Percentiles rank a stretch among this genome's conserved stretches.
phyloP scores from a whole-genome alignment of 257 asterid species.

The Salvia hispanica region DNA sequence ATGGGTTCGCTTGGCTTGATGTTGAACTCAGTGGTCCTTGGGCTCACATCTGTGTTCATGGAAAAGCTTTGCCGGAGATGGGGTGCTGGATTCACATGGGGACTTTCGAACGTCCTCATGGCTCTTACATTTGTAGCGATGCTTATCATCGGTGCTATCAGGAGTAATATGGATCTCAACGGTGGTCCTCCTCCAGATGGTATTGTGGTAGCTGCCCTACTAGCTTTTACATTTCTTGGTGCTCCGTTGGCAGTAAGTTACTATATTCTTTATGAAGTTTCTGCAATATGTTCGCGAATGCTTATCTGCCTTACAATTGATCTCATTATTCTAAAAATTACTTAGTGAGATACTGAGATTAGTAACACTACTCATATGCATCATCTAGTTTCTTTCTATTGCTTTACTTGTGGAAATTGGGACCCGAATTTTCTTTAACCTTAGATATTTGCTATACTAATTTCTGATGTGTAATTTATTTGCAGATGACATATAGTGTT shows the following conservation, averaged over 20 bases:
- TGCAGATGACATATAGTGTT: conserved; percentile 65
- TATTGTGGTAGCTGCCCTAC: conserved; percentile 67
- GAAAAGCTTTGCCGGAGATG: conserved; percentile 83
- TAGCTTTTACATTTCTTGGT: conserved; percentile 73
- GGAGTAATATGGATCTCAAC: conserved; percentile 47
- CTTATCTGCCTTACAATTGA: conserved; percentile 1
- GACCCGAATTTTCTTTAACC: background rate
- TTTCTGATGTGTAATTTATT: conserved; percentile 14
- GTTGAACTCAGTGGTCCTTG: conserved; percentile 88
- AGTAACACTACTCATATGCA: background rate
- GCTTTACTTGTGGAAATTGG: background rate
- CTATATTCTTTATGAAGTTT: conserved; percentile 20
- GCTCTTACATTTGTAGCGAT: conserved; percentile 69
- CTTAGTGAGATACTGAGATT: conserved; percentile 12
- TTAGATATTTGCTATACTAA: conserved; percentile 1
- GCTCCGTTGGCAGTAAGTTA: conserved; percentile 79
- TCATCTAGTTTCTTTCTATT: background rate
- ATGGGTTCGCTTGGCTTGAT: conserved; percentile 79
- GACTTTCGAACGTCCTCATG: conserved; percentile 71
- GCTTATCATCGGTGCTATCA: conserved; percentile 58
- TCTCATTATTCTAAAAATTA: background rate
- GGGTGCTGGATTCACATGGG: conserved; percentile 95
- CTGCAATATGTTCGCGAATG: background rate
- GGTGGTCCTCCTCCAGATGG: conserved; percentile 58
- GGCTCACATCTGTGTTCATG: conserved; percentile 79